phyloP scores from a whole-genome alignment of 352 stramenopile species.

The Phytophthora fragariaefolia region DNA sequence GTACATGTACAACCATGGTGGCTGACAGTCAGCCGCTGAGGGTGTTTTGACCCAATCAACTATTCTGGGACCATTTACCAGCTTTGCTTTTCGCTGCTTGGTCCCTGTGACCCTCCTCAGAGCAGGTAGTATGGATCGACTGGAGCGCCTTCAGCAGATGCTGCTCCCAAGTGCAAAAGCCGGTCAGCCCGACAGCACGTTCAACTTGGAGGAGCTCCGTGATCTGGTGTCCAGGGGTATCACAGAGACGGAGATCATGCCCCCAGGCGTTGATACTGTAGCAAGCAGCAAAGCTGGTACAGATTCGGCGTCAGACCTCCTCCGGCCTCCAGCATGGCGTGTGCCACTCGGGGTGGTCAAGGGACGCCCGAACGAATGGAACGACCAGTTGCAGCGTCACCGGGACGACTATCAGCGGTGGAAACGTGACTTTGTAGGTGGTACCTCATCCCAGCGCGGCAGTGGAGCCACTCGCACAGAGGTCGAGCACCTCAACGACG shows the following conservation, averaged over 20 bases:
- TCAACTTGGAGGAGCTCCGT: constrained; percentile 36
- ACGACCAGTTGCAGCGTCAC: constrained; percentile 21
- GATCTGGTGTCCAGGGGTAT: constrained; percentile 29
- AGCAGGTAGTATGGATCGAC: constrained; percentile 4
- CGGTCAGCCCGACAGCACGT: neutral
- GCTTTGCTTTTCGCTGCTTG: neutral
- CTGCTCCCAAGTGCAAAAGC: constrained; percentile 10
- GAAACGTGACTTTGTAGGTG: constrained; percentile 49
- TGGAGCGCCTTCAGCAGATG: constrained; percentile 15
- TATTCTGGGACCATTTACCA: neutral
- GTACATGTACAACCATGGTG: too few relatives aligned
- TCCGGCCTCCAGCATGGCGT: constrained; percentile 45
- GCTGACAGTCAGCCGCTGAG: too few relatives aligned
- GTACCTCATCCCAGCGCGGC: constrained; percentile 14
- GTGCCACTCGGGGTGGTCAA: constrained; percentile 52
- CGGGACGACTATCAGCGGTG: constrained; percentile 37
- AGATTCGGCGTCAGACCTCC: neutral
- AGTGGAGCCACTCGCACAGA: constrained; percentile 21
- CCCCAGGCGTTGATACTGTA: neutral
- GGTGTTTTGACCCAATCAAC: neutral
- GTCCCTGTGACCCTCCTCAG: neutral
- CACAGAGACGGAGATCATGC: neutral
- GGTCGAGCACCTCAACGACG: constrained; percentile 37
- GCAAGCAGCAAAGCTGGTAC: neutral
- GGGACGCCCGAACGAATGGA: constrained; percentile 23